phyloP scores from a whole-genome alignment of 2,329 filamentous ascomycete genomes.

The Elsinoe arachidis region DNA sequence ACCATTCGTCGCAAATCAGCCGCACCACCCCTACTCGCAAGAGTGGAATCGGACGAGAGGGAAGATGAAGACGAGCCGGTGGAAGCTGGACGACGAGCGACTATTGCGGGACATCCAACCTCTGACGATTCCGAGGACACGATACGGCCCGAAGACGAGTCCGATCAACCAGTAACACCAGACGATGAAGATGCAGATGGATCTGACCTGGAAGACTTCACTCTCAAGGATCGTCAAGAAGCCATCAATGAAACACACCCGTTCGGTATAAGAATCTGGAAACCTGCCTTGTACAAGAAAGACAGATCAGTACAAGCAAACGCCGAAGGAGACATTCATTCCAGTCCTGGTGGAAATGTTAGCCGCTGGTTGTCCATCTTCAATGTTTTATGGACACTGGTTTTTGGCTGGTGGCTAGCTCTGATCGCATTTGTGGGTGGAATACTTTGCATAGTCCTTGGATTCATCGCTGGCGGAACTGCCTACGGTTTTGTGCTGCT shows the following conservation, averaged over 20 bases:
- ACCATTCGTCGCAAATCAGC: constrained; percentile 43
- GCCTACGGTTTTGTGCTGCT: constrained; percentile 81
- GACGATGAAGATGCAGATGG: constrained; percentile 56
- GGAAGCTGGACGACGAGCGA: background rate
- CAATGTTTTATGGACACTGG: constrained; percentile 80
- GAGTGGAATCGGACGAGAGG: constrained; percentile 42
- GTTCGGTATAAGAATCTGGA: constrained; percentile 98
- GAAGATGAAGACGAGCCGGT: constrained; percentile 30
- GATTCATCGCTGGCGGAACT: constrained; percentile 67
- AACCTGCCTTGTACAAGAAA: constrained; percentile 97
- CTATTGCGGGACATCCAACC: background rate
- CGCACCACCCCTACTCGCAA: constrained; percentile 37
- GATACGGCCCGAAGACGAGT: constrained; percentile 32
- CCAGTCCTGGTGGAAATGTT: constrained; percentile 78
- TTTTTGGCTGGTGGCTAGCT: constrained; percentile 96
- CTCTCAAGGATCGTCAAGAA: constrained; percentile 89
- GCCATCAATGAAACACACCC: constrained; percentile 98
- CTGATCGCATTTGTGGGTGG: constrained; percentile 66
- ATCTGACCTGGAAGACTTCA: constrained; percentile 96
- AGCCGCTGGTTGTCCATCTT: constrained; percentile 77
- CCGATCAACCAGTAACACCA: constrained; percentile 21
- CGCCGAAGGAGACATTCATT: constrained; percentile 95
- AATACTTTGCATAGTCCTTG: constrained; percentile 66
- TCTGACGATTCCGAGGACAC: constrained; percentile 35
- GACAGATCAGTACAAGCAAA: constrained; percentile 91